Evolutionary conservation across 208 protist genomes (phyloP).

Genomic region (Trypanosoma lewisi): DNA sequence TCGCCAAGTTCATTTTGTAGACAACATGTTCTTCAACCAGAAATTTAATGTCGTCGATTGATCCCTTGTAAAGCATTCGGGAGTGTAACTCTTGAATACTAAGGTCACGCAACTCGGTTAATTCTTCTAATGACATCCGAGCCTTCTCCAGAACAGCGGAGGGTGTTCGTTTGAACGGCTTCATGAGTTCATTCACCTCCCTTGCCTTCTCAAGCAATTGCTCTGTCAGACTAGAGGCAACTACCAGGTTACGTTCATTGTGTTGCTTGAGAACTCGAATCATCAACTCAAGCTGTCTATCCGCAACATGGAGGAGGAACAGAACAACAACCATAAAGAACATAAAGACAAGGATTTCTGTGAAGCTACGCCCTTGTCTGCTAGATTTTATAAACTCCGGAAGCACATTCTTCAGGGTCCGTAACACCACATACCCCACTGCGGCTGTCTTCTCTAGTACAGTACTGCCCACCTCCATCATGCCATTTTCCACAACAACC

Average conservation of each 20-base stretch:
- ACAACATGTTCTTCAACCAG: slow-evolving; percentile 69
- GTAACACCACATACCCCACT: neutral
- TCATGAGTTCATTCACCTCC: slow-evolving; percentile 24
- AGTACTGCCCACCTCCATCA: neutral
- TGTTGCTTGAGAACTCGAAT: slow-evolving; percentile 29
- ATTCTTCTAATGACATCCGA: slow-evolving; percentile 16
- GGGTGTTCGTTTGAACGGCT: slow-evolving; percentile 5
- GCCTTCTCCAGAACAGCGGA: slow-evolving; percentile 25
- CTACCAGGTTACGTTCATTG: slow-evolving; percentile 47
- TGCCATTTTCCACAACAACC: neutral
- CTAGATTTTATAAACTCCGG: neutral
- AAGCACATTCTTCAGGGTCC: neutral
- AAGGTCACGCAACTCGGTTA: slow-evolving; percentile 36
- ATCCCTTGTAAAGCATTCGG: slow-evolving; percentile 42
- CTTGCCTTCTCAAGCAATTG: slow-evolving; percentile 22
- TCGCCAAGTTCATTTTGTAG: slow-evolving; percentile 49
- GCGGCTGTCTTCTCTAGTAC: neutral
- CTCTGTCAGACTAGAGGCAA: slow-evolving; percentile 45
- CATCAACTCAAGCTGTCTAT: slow-evolving; percentile 27
- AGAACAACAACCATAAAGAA: slow-evolving; percentile 63
- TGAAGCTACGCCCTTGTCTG: neutral
- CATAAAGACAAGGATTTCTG: slow-evolving; percentile 40
- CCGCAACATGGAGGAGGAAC: slow-evolving; percentile 39
- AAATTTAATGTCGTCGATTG: slow-evolving; percentile 65
- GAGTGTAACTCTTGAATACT: slow-evolving; percentile 41